A percentile compares a stretch with the other conserved stretches of the same genome.
These are phyloP conservation scores for Exidia glandulosa DNA, from an alignment of 768 basidiomycete species.

Conservation along the genomic window DNA sequence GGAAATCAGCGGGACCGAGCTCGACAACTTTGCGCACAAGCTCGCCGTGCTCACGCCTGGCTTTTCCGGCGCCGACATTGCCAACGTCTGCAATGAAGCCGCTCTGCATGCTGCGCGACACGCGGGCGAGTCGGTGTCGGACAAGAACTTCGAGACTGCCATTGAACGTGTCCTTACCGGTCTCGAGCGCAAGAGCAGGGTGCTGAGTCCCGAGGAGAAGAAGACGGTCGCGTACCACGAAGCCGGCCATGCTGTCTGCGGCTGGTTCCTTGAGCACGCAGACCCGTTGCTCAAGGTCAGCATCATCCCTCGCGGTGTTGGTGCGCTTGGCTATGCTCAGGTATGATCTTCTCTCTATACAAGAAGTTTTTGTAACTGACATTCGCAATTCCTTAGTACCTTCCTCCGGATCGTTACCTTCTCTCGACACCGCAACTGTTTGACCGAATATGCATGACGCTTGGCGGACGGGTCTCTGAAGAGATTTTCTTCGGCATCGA, in stretches of 20 bases:
- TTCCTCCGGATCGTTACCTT: slow-evolving; percentile 92
- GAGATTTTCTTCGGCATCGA: slow-evolving; percentile 92
- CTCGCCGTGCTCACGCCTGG: slow-evolving; percentile 94
- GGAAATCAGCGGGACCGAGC: slow-evolving; percentile 21
- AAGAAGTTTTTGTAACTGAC: slow-evolving; percentile 6
- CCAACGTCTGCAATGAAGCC: slow-evolving; percentile 97
- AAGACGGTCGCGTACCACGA: slow-evolving; percentile 98
- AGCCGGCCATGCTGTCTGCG: slow-evolving; percentile 96
- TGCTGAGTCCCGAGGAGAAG: slow-evolving; percentile 93
- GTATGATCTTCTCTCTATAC: slow-evolving; percentile 26
- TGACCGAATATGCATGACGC: slow-evolving; percentile 96
- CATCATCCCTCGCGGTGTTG: slow-evolving; percentile 94
- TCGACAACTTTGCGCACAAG: slow-evolving; percentile 72
- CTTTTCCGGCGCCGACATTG: slow-evolving; percentile 97
- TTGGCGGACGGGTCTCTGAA: slow-evolving; percentile 95
- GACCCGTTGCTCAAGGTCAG: slow-evolving; percentile 95
- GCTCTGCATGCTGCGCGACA: slow-evolving; percentile 90
- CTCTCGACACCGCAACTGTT: slow-evolving; percentile 89
- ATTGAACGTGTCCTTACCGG: slow-evolving; percentile 98
- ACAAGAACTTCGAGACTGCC: slow-evolving; percentile 88
- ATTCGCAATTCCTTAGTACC: slow-evolving; percentile 44
- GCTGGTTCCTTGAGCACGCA: slow-evolving; percentile 97
- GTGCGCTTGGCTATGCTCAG: slow-evolving; percentile 93
- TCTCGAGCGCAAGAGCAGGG: slow-evolving; percentile 88
- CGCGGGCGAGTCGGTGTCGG: slow-evolving; percentile 63